These are phyloP conservation scores for Domatiomyces catenatus DNA, from an alignment of 2,329 filamentous ascomycete species.

Conservation along the genomic window DNA sequence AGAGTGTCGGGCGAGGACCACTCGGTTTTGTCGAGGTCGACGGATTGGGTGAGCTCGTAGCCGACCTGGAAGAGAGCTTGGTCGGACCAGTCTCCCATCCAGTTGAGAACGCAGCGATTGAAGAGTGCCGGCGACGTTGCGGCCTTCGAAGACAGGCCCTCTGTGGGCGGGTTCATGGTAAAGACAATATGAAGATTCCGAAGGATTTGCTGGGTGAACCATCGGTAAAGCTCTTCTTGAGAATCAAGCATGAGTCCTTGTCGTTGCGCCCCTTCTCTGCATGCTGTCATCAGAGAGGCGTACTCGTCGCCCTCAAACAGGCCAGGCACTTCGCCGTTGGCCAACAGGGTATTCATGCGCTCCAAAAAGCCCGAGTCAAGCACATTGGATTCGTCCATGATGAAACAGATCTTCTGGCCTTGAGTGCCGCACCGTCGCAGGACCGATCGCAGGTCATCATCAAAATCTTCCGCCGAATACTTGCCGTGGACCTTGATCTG, in stretches of 20 bases:
- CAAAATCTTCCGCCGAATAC: constrained; percentile 96
- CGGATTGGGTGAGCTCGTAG: constrained; percentile 85
- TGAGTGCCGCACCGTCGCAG: constrained; percentile 89
- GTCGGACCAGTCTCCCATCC: constrained; percentile 99
- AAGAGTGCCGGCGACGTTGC: constrained; percentile 95
- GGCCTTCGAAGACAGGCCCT: constrained; percentile 85
- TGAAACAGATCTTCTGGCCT: constrained; percentile 99
- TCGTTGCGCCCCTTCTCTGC: constrained; percentile 92
- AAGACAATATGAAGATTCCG: constrained; percentile 99
- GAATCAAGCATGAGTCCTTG: constrained; percentile 92
- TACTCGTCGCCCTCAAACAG: constrained; percentile 99
- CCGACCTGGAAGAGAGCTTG: constrained; percentile 97
- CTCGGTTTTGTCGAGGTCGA: constrained; percentile 79
- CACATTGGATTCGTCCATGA: constrained; percentile 99
- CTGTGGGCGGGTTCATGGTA: constrained; percentile 98
- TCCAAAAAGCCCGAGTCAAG: constrained; percentile 97
- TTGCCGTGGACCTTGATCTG: constrained; percentile 99
- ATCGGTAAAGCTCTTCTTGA: constrained; percentile 98
- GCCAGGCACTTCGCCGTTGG: constrained; percentile 97
- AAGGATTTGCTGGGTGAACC: constrained; percentile 98
- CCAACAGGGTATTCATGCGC: constrained; percentile 96
- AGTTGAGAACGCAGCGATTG: constrained; percentile 98
- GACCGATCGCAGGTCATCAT: constrained; percentile 90
- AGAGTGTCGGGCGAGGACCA: constrained; percentile 81
- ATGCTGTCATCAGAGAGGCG: constrained; percentile 95